Percentiles rank a stretch among this genome's conserved stretches.
Evolutionary conservation across 208 protist species (phyloP).

Genomic region (Leishmania arabica): DNA sequence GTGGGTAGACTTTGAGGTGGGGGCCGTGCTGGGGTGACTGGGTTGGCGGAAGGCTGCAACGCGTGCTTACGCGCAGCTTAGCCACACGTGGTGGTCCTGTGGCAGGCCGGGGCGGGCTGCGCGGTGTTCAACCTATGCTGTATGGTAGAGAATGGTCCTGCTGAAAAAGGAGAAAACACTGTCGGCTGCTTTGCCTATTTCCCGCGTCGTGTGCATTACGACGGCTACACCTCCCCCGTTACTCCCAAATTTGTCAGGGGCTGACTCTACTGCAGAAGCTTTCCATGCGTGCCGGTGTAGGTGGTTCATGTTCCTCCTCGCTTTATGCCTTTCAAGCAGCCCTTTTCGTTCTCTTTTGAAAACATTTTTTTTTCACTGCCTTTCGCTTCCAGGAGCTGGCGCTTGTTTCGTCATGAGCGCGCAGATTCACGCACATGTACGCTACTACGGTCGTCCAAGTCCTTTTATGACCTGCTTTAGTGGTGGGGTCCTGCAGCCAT

Average conservation of each 20-base stretch:
- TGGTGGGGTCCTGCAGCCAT: constrained; percentile 1
- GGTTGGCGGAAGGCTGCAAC: not conserved
- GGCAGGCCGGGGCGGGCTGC: not conserved
- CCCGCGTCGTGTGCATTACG: no score
- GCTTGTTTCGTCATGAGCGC: not conserved
- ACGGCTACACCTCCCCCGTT: not conserved
- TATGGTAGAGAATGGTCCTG: not conserved
- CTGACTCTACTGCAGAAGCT: not conserved
- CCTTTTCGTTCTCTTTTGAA: not conserved
- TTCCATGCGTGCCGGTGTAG: not conserved
- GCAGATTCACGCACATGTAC: not conserved
- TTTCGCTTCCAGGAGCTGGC: not conserved
- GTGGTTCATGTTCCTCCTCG: not conserved
- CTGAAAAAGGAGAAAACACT: not conserved
- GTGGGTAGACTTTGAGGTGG: not conserved
- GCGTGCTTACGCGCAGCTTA: not conserved
- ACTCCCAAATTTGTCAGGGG: not conserved
- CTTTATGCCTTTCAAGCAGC: not conserved
- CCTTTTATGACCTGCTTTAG: not conserved
- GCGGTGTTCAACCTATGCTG: not conserved
- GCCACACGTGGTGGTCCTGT: not conserved
- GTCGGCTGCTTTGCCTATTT: not conserved
- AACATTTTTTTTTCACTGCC: no score
- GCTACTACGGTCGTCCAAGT: not conserved
- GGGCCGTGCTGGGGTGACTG: not conserved